Evolutionary conservation across 2,329 filamentous ascomycete genomes (phyloP), one percentile per base, ranked within the genome.

Genomic region (Hymenoscyphus scutula): DNA sequence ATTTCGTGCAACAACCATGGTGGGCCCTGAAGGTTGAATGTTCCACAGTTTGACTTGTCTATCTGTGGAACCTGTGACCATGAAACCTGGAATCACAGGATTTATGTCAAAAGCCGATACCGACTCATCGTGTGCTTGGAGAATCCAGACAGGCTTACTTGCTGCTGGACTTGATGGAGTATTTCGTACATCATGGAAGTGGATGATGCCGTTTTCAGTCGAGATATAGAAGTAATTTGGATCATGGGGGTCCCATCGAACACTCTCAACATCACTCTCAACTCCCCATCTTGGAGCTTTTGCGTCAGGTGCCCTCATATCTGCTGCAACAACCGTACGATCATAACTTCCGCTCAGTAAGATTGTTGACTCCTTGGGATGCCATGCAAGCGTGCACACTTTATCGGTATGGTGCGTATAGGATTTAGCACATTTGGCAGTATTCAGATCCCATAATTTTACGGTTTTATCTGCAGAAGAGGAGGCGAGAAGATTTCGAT

Each of bases 11-110:
- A 96, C 91, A 1, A 99, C 92, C 85, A 99, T 90, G 64, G 87
- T 90, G 1, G 95, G 95, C 1, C 92, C 92, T 48, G 85, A 84
- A 13, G 89, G 77, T 70, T 89, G 84, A 62, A 97, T 87, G 77
- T 97, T 97, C 95, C 95, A 99, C 62, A 99, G 82, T 82, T 99
- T 99, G 71, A 98, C 92, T 5, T 89, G 91, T 80, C 92, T 94
- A 81, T 99, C 95, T 15, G 91, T 93, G 1, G 92, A 97, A 2
- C 93, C 95, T 0, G 95, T 98, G 15, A 87, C 95, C 77, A 99
- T 85, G 82, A 91, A 97, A 53, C 95, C 95, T 1, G 95, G 94
- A 64, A 99, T 92, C 57, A 88, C 81, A 3, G 88, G 83, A 81
- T 97, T 98, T 78, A 98, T 85, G 76, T 97, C 93, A 75, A 99